These are phyloP conservation scores for Dichotomocladium elegans DNA, from an alignment of 371 early-diverging fungal genomes.

Conservation along the genomic window DNA sequence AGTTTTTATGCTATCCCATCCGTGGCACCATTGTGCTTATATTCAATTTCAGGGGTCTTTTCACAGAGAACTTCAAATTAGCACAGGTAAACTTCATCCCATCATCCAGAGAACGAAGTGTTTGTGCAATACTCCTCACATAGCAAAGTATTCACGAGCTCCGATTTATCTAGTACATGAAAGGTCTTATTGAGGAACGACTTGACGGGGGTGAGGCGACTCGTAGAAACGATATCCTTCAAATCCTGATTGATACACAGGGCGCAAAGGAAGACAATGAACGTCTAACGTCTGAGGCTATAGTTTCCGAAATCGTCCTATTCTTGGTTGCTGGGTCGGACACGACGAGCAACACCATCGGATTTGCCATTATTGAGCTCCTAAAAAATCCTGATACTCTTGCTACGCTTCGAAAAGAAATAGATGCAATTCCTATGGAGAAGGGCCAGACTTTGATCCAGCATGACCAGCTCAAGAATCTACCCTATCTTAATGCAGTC, in stretches of 20 bases:
- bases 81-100: background rate
- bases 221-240: slow-evolving; percentile 35
- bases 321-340: slow-evolving; percentile 43
- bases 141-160: too few relatives aligned
- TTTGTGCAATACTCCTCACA: background rate
- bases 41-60: too few relatives aligned
- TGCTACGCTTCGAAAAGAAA: slow-evolving; percentile 22
- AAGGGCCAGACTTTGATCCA: slow-evolving; percentile 10
- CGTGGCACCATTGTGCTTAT: too few relatives aligned
- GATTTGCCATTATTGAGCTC: slow-evolving; percentile 28
- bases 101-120: background rate
- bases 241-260: slow-evolving; percentile 28
- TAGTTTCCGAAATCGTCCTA: slow-evolving; percentile 29
- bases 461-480: slow-evolving; percentile 27
- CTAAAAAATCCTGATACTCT: slow-evolving; percentile 20
- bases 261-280: slow-evolving; percentile 20
- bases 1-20: too few relatives aligned
- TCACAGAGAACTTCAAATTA: too few relatives aligned
- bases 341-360: slow-evolving; percentile 32
- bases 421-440: slow-evolving; percentile 13
- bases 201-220: slow-evolving; percentile 4
- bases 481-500: slow-evolving; percentile 34
- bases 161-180: slow-evolving; percentile 40
- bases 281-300: slow-evolving; percentile 21
- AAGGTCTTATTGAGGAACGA: slow-evolving; percentile 22